A percentile compares a stretch with the other conserved stretches of the same genome.
These are phyloP conservation scores for Scheffersomyces titani DNA, from an alignment of 1,139 yeast genomes.

Conservation along the genomic window DNA sequence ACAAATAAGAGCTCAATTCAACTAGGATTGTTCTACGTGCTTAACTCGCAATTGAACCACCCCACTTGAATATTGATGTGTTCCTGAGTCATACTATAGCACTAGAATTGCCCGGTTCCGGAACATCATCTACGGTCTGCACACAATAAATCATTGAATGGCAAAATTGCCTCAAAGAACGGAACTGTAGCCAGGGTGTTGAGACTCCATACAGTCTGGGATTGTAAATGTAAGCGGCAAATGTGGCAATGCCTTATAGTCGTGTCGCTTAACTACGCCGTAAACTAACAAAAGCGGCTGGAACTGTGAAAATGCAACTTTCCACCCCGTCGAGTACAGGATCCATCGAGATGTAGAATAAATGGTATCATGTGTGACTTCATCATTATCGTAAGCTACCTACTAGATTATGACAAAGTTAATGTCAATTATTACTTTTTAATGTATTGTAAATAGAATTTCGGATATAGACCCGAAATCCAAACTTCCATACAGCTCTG, in stretches of 20 bases:
- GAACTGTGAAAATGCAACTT: background rate
- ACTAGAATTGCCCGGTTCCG: background rate
- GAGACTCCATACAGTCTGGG: background rate
- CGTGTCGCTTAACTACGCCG: background rate
- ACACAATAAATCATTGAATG: background rate
- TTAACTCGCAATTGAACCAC: background rate
- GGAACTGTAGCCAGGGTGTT: background rate
- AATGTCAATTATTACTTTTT: too few relatives aligned
- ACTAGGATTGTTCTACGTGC: background rate
- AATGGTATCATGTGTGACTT: background rate
- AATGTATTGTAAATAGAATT: background rate
- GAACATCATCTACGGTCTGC: background rate
- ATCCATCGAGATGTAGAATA: background rate
- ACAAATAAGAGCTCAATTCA: background rate
- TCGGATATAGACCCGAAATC: background rate
- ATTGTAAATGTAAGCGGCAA: background rate
- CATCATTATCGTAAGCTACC: background rate
- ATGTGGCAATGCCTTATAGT: background rate
- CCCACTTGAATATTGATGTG: background rate
- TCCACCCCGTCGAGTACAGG: background rate
- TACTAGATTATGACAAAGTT: background rate
- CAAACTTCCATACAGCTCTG: background rate
- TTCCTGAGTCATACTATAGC: background rate
- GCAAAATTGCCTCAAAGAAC: background rate
- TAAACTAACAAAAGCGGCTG: background rate